phyloP scores from a whole-genome alignment of 2,329 filamentous ascomycete species.

The Pseudogymnoascus sp. region DNA sequence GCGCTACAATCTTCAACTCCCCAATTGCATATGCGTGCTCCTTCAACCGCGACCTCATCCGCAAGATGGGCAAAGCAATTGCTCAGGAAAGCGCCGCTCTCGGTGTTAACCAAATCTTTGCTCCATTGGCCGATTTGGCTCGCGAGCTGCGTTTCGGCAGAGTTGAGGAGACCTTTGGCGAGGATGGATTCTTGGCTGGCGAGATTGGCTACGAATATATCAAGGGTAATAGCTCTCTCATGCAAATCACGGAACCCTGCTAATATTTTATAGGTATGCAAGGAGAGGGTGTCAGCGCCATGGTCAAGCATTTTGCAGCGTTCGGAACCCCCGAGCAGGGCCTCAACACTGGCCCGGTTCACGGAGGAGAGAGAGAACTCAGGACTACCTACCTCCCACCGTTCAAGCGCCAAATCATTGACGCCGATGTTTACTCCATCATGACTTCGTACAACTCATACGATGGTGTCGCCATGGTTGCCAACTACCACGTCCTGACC shows the following conservation, averaged over 20 bases:
- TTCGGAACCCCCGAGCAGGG: constrained; percentile 65
- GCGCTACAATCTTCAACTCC: constrained; percentile 73
- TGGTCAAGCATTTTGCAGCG: constrained; percentile 68
- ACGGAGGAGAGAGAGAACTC: constrained; percentile 45
- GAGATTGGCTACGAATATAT: constrained; percentile 57
- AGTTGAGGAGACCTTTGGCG: constrained; percentile 66
- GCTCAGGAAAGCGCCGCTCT: constrained; percentile 57
- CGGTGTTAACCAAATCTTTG: constrained; percentile 66
- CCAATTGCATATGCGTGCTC: constrained; percentile 66
- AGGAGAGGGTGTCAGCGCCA: constrained; percentile 56
- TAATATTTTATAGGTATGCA: constrained; percentile 50
- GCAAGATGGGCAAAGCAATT: constrained; percentile 60
- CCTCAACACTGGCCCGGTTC: constrained; percentile 54
- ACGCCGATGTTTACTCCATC: constrained; percentile 57
- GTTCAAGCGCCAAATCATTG: constrained; percentile 64
- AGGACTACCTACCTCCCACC: constrained; percentile 49
- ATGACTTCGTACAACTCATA: constrained; percentile 73
- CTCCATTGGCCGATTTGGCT: constrained; percentile 62
- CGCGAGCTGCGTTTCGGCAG: constrained; percentile 63
- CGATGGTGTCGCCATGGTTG: constrained; percentile 61
- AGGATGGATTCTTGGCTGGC: constrained; percentile 59
- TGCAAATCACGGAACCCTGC: neutral
- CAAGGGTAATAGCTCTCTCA: constrained; percentile 41
- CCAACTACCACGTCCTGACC: constrained; percentile 57
- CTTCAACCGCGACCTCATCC: constrained; percentile 56